phyloP scores from a whole-genome alignment of 2,329 filamentous ascomycete species.

The Trichoderma guizhouense region DNA sequence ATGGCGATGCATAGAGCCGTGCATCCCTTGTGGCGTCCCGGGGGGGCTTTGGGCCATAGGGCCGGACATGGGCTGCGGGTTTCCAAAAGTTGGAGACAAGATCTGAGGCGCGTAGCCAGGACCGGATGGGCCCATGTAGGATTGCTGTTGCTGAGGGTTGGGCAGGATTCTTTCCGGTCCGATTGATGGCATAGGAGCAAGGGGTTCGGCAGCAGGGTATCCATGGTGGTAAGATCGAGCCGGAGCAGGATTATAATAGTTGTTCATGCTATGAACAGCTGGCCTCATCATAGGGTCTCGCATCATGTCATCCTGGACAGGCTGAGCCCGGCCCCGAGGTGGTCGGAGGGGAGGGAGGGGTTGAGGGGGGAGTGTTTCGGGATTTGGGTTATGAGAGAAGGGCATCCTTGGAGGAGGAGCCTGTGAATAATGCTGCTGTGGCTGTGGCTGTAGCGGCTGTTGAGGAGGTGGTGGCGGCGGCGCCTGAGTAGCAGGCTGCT shows the following conservation, averaged over 20 bases:
- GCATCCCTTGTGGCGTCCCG: slow-evolving; percentile 32
- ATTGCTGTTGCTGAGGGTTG: slow-evolving; percentile 32
- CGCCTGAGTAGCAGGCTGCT: slow-evolving; percentile 30
- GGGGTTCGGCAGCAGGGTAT: slow-evolving; percentile 31
- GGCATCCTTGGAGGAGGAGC: slow-evolving; percentile 32
- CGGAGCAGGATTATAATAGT: slow-evolving; percentile 33
- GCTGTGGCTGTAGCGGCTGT: neutral
- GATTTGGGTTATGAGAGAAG: slow-evolving; percentile 34
- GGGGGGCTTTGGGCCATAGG: slow-evolving; percentile 36
- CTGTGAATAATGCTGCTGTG: slow-evolving; percentile 15
- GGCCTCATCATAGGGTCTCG: slow-evolving; percentile 34
- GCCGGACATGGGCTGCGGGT: slow-evolving; percentile 29
- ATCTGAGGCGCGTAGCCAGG: slow-evolving; percentile 32
- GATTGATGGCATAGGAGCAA: slow-evolving; percentile 31
- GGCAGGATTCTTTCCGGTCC: slow-evolving; percentile 35
- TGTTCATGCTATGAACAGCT: slow-evolving; percentile 25
- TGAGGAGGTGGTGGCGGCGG: slow-evolving; percentile 23
- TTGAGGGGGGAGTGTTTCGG: slow-evolving; percentile 37
- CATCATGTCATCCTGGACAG: slow-evolving; percentile 33
- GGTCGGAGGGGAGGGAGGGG: slow-evolving; percentile 39
- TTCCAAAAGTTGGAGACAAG: slow-evolving; percentile 39
- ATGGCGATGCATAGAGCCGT: slow-evolving; percentile 33
- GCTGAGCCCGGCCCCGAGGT: slow-evolving; percentile 35
- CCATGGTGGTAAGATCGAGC: slow-evolving; percentile 32
- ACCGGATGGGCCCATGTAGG: slow-evolving; percentile 37